Percentiles rank a stretch among this genome's conserved stretches.
Evolutionary conservation across 2,329 filamentous ascomycete species (phyloP).

Genomic region (Aspergillus sp.): DNA sequence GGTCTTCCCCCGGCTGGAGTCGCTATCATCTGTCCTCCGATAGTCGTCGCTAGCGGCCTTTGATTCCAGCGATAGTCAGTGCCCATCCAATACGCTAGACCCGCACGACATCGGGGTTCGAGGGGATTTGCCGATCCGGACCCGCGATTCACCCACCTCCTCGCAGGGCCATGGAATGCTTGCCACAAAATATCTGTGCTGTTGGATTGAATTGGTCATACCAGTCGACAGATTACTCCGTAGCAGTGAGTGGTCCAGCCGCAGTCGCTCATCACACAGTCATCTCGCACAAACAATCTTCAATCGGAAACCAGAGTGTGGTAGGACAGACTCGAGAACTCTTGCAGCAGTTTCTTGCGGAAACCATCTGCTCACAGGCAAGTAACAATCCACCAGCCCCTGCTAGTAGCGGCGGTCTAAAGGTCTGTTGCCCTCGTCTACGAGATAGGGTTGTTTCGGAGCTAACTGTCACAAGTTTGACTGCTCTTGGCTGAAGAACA

Average conservation of each 20-base stretch:
- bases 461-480: background rate
- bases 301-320: background rate
- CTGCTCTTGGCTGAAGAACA: background rate
- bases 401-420: background rate
- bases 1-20: background rate
- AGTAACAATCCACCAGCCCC: background rate
- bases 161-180: background rate
- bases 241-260: background rate
- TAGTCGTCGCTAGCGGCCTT: conserved; percentile 21
- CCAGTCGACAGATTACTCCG: background rate
- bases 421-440: too few relatives aligned
- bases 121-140: conserved; percentile 17
- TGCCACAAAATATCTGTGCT: background rate
- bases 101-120: background rate
- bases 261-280: background rate
- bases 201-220: background rate
- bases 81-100: conserved; percentile 12
- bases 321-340: background rate
- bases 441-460: background rate
- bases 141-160: background rate
- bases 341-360: background rate
- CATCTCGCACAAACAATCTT: background rate
- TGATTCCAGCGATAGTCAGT: conserved; percentile 11
- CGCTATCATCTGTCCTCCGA: conserved; percentile 9
- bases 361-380: background rate